phyloP scores from a whole-genome alignment of 2,329 filamentous ascomycete genomes.

The Trichoderma hamatum region DNA sequence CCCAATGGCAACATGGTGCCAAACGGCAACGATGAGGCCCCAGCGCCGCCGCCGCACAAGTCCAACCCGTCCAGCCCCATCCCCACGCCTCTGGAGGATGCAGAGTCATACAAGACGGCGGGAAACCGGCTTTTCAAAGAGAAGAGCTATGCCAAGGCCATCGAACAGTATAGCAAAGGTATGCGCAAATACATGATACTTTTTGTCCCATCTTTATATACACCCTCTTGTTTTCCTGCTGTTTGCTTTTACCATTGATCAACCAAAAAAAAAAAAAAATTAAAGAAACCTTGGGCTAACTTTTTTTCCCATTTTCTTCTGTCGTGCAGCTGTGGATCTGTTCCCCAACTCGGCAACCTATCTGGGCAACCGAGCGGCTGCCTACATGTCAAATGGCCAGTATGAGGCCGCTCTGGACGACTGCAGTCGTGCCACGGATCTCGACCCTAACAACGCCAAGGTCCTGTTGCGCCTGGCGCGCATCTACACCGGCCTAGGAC shows the following conservation, averaged over 20 bases:
- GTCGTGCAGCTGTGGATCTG: slow-evolving; percentile 74
- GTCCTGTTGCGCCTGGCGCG: slow-evolving; percentile 85
- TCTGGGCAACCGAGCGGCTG: slow-evolving; percentile 91
- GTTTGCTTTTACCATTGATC: background rate
- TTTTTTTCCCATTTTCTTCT: slow-evolving; percentile 25
- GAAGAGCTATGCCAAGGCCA: slow-evolving; percentile 83
- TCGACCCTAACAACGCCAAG: slow-evolving; percentile 86
- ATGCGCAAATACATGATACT: slow-evolving; percentile 34
- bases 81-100: slow-evolving; percentile 66
- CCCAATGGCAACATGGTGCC: slow-evolving; percentile 45
- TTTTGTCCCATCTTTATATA: background rate
- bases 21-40: slow-evolving; percentile 47
- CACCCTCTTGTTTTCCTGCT: background rate
- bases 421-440: slow-evolving; percentile 76
- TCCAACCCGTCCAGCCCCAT: slow-evolving; percentile 63
- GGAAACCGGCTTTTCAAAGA: slow-evolving; percentile 98
- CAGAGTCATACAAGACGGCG: slow-evolving; percentile 86
- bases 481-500: slow-evolving; percentile 84
- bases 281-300: background rate
- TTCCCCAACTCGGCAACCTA: slow-evolving; percentile 86
- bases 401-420: slow-evolving; percentile 84
- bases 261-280: background rate
- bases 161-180: slow-evolving; percentile 96
- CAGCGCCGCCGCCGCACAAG: slow-evolving; percentile 72
- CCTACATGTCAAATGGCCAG: slow-evolving; percentile 84